Evolutionary conservation across 179 eudicot genomes (phyloP).

Genomic region (Beta corolliflora): DNA sequence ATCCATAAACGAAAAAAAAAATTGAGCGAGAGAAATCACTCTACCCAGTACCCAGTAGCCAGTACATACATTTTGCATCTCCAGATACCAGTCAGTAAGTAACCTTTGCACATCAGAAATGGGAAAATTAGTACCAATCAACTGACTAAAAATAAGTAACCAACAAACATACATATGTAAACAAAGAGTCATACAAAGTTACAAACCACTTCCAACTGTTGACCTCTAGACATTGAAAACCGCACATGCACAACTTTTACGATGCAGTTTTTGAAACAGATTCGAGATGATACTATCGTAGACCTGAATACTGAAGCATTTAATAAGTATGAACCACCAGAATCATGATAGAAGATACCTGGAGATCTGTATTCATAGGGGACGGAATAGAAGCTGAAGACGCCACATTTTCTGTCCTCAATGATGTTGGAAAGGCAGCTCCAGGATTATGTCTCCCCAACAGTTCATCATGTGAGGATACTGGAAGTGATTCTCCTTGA

Average conservation of each 20-base stretch:
- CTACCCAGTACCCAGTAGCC: slow-evolving; percentile 19
- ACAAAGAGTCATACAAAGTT: too few species aligned
- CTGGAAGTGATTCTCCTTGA: slow-evolving; percentile 50
- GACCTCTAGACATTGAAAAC: not conserved
- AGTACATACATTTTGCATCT: not conserved
- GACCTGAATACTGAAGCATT: not conserved
- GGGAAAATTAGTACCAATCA: too few species aligned
- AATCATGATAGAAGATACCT: slow-evolving; percentile 37
- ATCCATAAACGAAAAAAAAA: not conserved
- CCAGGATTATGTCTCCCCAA: slow-evolving; percentile 59
- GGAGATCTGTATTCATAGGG: slow-evolving; percentile 42
- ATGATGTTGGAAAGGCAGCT: slow-evolving; percentile 38
- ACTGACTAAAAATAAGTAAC: not conserved
- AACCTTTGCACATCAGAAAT: slow-evolving; percentile 8
- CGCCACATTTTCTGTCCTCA: slow-evolving; percentile 30
- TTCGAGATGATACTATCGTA: not conserved
- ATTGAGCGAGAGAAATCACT: slow-evolving; percentile 15
- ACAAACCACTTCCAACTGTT: too few species aligned
- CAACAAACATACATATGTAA: too few species aligned
- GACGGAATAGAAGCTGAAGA: slow-evolving; percentile 41
- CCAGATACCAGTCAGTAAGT: slow-evolving; percentile 25
- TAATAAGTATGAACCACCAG: not conserved
- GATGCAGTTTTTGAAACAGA: not conserved
- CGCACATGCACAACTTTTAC: not conserved
- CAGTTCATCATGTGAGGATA: slow-evolving; percentile 47